Evolutionary conservation across 2,329 filamentous ascomycete genomes (phyloP).

Genomic region (Tolypocladium guangdongense): DNA sequence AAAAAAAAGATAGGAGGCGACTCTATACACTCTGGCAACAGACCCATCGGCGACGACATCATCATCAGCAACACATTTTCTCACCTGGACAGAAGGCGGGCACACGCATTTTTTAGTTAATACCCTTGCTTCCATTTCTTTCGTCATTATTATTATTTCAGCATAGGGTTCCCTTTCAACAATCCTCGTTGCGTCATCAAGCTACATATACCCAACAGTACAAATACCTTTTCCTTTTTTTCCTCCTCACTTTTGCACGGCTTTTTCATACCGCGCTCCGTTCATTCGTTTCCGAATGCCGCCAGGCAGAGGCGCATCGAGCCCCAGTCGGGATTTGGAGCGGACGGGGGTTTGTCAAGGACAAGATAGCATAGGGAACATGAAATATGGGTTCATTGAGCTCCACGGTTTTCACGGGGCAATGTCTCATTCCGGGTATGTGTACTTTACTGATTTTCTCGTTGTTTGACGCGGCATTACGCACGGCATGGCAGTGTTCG

Average conservation of each 20-base stretch:
- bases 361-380: neutral
- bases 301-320: neutral
- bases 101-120: slow-evolving; percentile 5
- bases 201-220: neutral
- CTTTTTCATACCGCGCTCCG: neutral
- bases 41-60: slow-evolving; percentile 15
- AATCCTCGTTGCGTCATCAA: neutral
- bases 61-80: neutral
- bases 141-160: slow-evolving; percentile 1
- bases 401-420: too few relatives aligned
- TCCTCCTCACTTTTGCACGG: too few relatives aligned
- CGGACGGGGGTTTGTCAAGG: neutral
- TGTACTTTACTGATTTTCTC: neutral
- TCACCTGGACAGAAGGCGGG: neutral
- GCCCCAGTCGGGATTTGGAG: neutral
- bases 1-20: slow-evolving; percentile 10
- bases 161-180: neutral
- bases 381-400: neutral
- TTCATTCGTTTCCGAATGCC: neutral
- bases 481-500: neutral
- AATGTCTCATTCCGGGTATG: too few relatives aligned
- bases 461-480: neutral
- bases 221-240: neutral
- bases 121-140: slow-evolving; percentile 6
- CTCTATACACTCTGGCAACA: slow-evolving; percentile 21